These are phyloP conservation scores for Erythrophleum ivorense DNA, from an alignment of 331 rosid genomes.

Conservation along the genomic window DNA sequence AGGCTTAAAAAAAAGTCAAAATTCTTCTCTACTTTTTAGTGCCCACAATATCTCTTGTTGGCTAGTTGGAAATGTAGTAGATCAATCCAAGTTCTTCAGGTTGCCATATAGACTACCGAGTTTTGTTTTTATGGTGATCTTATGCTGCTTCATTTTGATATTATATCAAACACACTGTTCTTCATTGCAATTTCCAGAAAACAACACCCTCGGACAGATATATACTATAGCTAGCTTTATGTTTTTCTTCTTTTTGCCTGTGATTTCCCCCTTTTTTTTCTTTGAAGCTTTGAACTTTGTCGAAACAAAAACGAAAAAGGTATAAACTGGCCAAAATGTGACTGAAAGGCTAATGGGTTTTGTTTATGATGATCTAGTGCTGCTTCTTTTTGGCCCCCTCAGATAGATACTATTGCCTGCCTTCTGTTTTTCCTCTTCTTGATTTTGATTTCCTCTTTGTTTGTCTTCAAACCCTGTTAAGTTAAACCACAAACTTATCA, in stretches of 20 bases:
- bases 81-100: neutral
- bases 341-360: neutral
- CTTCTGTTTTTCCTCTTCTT: neutral
- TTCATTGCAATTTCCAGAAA: neutral
- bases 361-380: neutral
- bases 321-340: neutral
- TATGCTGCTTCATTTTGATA: neutral
- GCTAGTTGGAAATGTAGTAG: neutral
- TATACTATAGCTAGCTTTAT: neutral
- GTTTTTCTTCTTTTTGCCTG: neutral
- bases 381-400: neutral
- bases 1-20: constrained; percentile 1
- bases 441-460: neutral
- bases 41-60: neutral
- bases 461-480: neutral
- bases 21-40: neutral
- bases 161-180: neutral
- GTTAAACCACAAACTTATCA: neutral
- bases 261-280: neutral
- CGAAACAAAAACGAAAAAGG: neutral
- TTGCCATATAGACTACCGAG: neutral
- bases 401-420: neutral
- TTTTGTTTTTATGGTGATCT: neutral
- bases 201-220: neutral
- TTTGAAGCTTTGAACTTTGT: neutral